A percentile compares a stretch with the other conserved stretches of the same genome.
Conservation (phyloP, 2,329 filamentous ascomycete species). For the Beauveria sp. region DNA sequence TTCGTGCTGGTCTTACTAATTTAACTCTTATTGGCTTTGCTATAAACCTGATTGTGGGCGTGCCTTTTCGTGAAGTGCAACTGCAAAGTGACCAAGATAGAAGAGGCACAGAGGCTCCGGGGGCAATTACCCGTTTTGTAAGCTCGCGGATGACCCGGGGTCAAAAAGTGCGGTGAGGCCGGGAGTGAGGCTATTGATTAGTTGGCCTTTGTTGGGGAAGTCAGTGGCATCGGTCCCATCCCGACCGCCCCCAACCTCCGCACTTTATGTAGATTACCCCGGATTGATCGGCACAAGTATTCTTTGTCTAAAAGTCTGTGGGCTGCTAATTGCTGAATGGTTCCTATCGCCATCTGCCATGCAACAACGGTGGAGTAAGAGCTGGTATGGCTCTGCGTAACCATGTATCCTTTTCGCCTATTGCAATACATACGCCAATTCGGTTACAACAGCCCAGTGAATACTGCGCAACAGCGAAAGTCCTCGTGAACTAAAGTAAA, state of each 20-base stretch:
- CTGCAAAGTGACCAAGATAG: neutral
- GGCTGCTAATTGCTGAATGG: neutral
- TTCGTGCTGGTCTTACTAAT: slow-evolving; percentile 2
- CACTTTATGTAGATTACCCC: neutral
- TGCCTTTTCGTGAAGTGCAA: neutral
- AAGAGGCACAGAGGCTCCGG: neutral
- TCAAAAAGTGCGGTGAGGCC: slow-evolving; percentile 2
- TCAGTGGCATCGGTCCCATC: neutral
- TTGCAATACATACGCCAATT: neutral
- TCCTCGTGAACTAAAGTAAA: neutral
- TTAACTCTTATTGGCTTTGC: neutral
- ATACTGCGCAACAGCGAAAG: neutral
- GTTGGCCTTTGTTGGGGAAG: slow-evolving; percentile 5
- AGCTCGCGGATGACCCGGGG: neutral
- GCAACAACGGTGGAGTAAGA: neutral
- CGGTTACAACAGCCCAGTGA: neutral
- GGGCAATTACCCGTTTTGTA: neutral
- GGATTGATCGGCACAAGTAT: neutral
- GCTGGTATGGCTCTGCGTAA: neutral
- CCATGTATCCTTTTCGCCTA: too few relatives aligned
- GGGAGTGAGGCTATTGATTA: neutral
- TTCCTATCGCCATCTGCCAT: neutral
- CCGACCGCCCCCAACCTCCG: neutral
- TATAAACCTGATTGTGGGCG: neutral
- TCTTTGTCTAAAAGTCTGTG: neutral